Evolutionary conservation across 306 rosid genomes (phyloP).

Genomic region (Hippophae gyantsensis): DNA sequence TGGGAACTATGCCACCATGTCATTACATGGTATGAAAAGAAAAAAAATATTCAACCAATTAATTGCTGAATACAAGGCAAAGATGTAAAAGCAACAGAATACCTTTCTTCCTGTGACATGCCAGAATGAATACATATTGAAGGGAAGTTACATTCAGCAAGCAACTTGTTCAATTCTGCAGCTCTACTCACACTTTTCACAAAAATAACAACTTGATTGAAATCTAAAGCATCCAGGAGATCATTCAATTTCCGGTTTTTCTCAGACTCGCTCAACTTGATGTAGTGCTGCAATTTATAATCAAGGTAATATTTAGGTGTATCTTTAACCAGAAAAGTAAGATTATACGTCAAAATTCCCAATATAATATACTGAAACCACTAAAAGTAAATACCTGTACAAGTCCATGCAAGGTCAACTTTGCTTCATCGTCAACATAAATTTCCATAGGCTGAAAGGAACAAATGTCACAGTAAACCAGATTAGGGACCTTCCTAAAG

Average conservation of each 20-base stretch:
- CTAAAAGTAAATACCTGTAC: conserved; percentile 56
- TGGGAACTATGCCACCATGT: too few species aligned
- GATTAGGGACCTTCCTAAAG: conserved; percentile 83
- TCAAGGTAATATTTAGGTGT: neutral
- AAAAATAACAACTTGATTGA: conserved; percentile 92
- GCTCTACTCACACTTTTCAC: conserved; percentile 97
- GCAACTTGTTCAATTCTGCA: conserved; percentile 93
- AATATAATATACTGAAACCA: neutral
- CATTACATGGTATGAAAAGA: too few species aligned
- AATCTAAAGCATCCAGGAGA: conserved; percentile 95
- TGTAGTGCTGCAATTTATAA: conserved; percentile 74
- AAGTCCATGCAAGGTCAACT: conserved; percentile 94
- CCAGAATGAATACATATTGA: conserved; percentile 98
- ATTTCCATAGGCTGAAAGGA: conserved; percentile 99
- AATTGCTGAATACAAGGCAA: neutral
- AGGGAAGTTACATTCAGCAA: conserved; percentile 94
- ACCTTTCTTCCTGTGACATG: conserved; percentile 99
- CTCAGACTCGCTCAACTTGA: conserved; percentile 90
- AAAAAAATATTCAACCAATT: too few species aligned
- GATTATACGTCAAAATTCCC: neutral
- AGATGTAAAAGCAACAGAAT: conserved; percentile 4
- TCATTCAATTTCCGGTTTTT: conserved; percentile 94
- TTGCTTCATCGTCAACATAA: conserved; percentile 97
- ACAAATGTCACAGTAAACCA: conserved; percentile 83
- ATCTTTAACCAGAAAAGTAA: conserved; percentile 10